These are phyloP conservation scores for Mucor velutinosus DNA, from an alignment of 371 early-diverging fungal genomes.

Conservation along the genomic window DNA sequence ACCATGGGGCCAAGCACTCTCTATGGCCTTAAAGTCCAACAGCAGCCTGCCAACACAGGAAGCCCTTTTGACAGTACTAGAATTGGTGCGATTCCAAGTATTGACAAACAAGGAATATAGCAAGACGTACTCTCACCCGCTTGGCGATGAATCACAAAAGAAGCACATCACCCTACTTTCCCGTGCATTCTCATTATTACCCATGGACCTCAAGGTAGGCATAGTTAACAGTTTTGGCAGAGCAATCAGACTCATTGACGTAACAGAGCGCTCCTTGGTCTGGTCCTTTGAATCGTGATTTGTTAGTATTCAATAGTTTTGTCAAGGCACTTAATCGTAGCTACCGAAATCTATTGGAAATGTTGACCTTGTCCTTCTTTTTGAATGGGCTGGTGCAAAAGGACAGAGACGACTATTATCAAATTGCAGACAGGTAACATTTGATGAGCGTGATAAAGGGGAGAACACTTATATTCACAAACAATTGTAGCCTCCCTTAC, in stretches of 20 bases:
- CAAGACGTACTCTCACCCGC: conserved; percentile 48
- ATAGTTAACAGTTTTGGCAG: background rate
- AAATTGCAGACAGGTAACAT: conserved; percentile 50
- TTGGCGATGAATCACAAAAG: conserved; percentile 35
- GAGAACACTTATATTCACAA: background rate
- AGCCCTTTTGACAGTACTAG: conserved; percentile 61
- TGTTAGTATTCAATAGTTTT: conserved; percentile 75
- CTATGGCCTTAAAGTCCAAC: conserved; percentile 29
- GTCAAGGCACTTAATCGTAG: conserved; percentile 62
- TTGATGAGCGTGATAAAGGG: background rate
- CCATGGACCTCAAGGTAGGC: conserved; percentile 48
- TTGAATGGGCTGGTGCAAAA: conserved; percentile 54
- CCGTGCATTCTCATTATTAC: conserved; percentile 59
- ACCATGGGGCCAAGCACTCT: conserved; percentile 51
- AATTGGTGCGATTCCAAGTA: conserved; percentile 60
- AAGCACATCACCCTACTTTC: conserved; percentile 43
- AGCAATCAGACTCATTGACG: background rate
- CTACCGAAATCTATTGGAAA: conserved; percentile 65
- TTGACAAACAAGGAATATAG: conserved; percentile 57
- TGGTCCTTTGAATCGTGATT: conserved; percentile 72
- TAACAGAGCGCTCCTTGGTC: conserved; percentile 57
- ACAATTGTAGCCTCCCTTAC: conserved; percentile 49
- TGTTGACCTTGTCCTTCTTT: conserved; percentile 59
- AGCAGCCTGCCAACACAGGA: conserved; percentile 42
- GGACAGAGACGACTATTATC: conserved; percentile 54